Percentiles rank a stretch among this genome's conserved stretches.
Evolutionary conservation across 2,329 filamentous ascomycete species (phyloP).

Genomic region (Aspergillus tanneri): DNA sequence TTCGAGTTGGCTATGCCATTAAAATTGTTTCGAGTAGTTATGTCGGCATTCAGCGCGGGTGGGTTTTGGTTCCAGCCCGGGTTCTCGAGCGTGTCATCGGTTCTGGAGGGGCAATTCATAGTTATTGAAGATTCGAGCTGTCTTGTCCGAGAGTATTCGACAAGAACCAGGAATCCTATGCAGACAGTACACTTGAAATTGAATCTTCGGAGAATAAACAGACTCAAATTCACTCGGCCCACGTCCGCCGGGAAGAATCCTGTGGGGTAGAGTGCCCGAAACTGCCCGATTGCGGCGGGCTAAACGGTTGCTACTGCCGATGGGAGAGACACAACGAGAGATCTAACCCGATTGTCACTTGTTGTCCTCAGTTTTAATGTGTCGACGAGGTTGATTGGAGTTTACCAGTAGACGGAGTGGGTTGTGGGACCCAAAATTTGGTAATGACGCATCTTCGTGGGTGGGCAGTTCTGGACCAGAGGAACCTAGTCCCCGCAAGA

Average conservation of each 20-base stretch:
- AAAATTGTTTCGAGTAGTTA: slow-evolving; percentile 62
- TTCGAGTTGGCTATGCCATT: slow-evolving; percentile 61
- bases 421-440: not conserved
- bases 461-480: not conserved
- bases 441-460: not conserved
- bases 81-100: slow-evolving; percentile 55
- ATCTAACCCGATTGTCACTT: not conserved
- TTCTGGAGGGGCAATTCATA: slow-evolving; percentile 67
- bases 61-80: slow-evolving; percentile 63
- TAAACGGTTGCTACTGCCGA: not conserved
- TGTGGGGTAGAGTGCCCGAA: slow-evolving; percentile 21
- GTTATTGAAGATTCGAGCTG: not conserved
- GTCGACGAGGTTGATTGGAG: not conserved
- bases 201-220: not conserved
- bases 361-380: not conserved
- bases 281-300: slow-evolving; percentile 21
- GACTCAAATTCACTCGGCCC: not conserved
- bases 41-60: slow-evolving; percentile 56
- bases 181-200: not conserved
- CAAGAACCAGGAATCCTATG: not conserved
- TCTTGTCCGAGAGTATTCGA: not conserved
- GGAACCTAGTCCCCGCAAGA: not conserved
- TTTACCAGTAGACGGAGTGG: not conserved
- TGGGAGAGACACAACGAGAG: not conserved
- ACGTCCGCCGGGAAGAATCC: slow-evolving; percentile 12